Base-by-base conservation (phyloP, 495 filamentous ascomycete genomes). In the Copromyces sp. region DNA sequence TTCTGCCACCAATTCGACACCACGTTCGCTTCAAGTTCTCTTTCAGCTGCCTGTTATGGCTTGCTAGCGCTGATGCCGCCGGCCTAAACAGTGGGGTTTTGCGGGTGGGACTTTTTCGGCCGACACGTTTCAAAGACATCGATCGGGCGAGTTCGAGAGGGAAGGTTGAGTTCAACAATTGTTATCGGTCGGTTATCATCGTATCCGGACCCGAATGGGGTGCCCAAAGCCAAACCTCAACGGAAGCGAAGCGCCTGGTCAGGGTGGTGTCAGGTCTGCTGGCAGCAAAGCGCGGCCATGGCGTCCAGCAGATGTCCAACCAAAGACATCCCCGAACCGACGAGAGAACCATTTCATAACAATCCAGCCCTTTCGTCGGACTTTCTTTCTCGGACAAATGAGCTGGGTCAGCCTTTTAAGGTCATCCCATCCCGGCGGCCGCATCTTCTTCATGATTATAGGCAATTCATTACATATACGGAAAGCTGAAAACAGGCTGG, bases 401-500 rank as follows among this genome's bases (percentile, higher is more conserved):
- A 45, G n/a, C 17, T n/a, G 42, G 17, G 42, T 3, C 7, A 9
- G 42, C 42, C 47, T 61, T 59, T 8, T 14, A 9, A 59, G 16
- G 0, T 14, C 29, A 8, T 35, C 53, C 53, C 53, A 35, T 65
- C 29, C 29, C 29, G 14, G 53, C 14, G 5, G 39, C 39, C 12
- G 1, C 53, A 17, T 35, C 6, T 35, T 35, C 17, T 17, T 65
- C 47, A 65, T 35, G 29, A 65, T 65, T 65, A 65, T 35, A 65
- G 53, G 53, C 24, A 65, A 65, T 65, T 65, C 53, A 65, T 65
- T 65, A 65, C 53, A 65, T 65, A 65, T 65, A 65, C 53, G 53
- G 53, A 65, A 65, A 65, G 53, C 53, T 65, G 53, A 35, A 65
- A 65, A 65, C 35, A 65, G 53, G 53, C 53, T 65, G 53, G 14